phyloP scores from a whole-genome alignment of 805 yeast genomes.

The Schizosaccharomyces cryophilus region DNA sequence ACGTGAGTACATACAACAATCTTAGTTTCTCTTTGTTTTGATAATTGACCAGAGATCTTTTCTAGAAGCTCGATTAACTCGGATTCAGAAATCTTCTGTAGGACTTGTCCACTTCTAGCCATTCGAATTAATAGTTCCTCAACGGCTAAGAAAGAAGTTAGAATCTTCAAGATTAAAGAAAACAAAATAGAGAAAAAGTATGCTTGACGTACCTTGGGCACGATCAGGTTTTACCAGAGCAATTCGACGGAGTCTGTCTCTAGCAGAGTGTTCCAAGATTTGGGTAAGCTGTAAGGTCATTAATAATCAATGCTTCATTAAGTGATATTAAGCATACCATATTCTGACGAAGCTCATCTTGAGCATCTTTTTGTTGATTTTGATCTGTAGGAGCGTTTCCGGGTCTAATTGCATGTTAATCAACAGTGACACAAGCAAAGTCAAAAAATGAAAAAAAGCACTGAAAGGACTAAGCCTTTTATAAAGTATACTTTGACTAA shows the following conservation, averaged over 20 bases:
- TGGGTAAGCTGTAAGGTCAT: slow-evolving; percentile 25
- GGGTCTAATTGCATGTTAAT: neutral
- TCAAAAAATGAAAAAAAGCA: no score
- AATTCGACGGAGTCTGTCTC: slow-evolving; percentile 70
- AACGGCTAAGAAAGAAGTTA: slow-evolving; percentile 18
- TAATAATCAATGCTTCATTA: neutral
- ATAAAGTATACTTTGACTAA: no score
- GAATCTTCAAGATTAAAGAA: no score
- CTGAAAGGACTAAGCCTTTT: no score
- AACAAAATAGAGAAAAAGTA: neutral
- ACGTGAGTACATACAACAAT: slow-evolving; percentile 22
- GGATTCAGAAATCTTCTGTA: slow-evolving; percentile 48
- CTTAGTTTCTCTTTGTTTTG: slow-evolving; percentile 30
- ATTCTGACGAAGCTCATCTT: slow-evolving; percentile 20
- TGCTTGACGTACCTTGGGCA: slow-evolving; percentile 26
- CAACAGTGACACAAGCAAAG: no score
- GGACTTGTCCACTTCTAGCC: slow-evolving; percentile 52
- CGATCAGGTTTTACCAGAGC: slow-evolving; percentile 77
- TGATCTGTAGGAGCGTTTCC: neutral
- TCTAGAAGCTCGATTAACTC: slow-evolving; percentile 67
- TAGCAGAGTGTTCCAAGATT: slow-evolving; percentile 55
- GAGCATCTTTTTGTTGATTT: slow-evolving; percentile 2
- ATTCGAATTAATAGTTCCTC: slow-evolving; percentile 54
- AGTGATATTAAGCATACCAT: slow-evolving; percentile 8
- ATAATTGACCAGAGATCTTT: slow-evolving; percentile 50